Base-by-base conservation (phyloP, 2,329 filamentous ascomycete species). In the Penicillium decumbens region DNA sequence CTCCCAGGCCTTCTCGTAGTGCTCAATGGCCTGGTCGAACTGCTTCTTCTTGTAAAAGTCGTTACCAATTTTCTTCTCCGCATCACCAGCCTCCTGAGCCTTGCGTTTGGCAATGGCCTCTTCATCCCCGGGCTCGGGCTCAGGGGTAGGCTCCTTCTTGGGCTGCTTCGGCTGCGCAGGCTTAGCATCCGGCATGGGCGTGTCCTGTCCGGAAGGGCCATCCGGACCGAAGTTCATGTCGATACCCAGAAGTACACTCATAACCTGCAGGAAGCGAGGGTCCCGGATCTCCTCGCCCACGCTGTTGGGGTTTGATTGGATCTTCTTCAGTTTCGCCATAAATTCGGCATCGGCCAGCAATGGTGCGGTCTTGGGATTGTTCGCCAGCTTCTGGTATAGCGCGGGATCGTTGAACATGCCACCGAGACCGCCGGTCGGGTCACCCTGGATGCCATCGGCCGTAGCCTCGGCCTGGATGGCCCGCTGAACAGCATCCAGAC, bases 21-120 rank as follows among this genome's bases (percentile, higher is more conserved):
- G 89, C 67, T 85, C 83, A 64, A 98, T 96, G 43, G 93, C 93
- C 66, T 87, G 84, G 64, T 97, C 93, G 60, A 98, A 96, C 68
- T 96, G 85, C 61, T 89, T 86, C 82, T 97, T 97, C 85, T 98
- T 98, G 80, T 98, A 98, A 71, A 86, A 85, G 62, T 93, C 89
- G 12, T 92, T 98, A 50, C 93, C 93, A 49, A 95, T 78, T 27
- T 85, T 88, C 82, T 98, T 98, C 75, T 96, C 88, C 69, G 90
- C 88, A 63, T 98, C 93, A 39, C 91, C 93, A 56, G 87, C 89
- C 65, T 86, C 88, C 78, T 97, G 95, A 35, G 89, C 89, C 77
- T 93, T 88, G 75, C 88, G 88, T 74, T 91, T 90, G 53, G 87
- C 88, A 48, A 83, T 69, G 0, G 85, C 80, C 70, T 97, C 93